Conservation (phyloP, 768 basidiomycete species). For the Mycena crocata region DNA sequence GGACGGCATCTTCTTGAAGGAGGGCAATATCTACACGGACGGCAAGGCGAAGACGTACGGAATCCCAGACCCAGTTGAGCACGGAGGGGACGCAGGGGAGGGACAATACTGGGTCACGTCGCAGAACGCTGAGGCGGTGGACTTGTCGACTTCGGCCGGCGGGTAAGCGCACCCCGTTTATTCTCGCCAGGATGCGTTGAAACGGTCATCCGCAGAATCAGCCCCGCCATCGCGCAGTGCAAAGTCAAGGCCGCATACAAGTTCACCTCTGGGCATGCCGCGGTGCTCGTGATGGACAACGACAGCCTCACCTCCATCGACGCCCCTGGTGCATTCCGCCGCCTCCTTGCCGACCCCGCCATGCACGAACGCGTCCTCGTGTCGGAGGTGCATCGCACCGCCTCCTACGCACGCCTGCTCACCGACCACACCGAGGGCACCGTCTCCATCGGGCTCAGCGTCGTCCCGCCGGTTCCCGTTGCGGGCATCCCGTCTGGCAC, state of each 20-base stretch:
- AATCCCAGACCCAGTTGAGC: constrained; percentile 39
- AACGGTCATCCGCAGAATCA: not conserved
- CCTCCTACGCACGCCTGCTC: not conserved
- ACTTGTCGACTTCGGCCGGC: constrained; percentile 14
- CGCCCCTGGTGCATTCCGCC: constrained; percentile 40
- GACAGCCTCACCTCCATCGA: constrained; percentile 41
- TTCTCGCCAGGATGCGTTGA: not conserved
- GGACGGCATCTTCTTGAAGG: constrained; percentile 42
- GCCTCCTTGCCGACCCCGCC: constrained; percentile 38
- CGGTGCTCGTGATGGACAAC: constrained; percentile 46
- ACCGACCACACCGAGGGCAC: not conserved
- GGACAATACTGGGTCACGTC: constrained; percentile 44
- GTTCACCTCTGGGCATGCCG: constrained; percentile 41
- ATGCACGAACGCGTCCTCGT: not conserved
- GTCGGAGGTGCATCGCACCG: not conserved
- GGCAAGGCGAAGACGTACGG: constrained; percentile 37
- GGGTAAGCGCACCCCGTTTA: not conserved
- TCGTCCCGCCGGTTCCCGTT: constrained; percentile 34
- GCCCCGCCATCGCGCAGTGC: constrained; percentile 37
- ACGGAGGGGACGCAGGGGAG: constrained; percentile 21
- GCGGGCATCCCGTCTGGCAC: constrained; percentile 28
- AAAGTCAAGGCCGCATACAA: constrained; percentile 41
- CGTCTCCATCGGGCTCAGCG: constrained; percentile 41
- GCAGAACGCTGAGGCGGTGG: constrained; percentile 36
- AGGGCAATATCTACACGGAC: constrained; percentile 47